A percentile compares a stretch with the other conserved stretches of the same genome.
Evolutionary conservation across 192 early-diverging fungal genomes (phyloP).

Genomic region (Gryganskiella cystojenkinii): DNA sequence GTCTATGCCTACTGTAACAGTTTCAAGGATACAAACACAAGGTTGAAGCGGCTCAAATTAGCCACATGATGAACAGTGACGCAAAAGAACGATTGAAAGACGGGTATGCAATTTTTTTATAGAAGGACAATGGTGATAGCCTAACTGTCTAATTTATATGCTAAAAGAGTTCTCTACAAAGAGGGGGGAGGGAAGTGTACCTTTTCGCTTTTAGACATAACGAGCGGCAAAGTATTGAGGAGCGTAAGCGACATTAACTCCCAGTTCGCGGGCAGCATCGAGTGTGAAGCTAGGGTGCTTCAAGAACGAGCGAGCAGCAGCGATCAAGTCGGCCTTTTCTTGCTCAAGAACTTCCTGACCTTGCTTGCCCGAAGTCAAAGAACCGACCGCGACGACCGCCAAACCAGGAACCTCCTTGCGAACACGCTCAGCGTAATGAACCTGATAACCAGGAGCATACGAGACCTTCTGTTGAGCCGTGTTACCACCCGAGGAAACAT

Average conservation of each 20-base stretch:
- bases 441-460: conserved; percentile 69
- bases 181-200: not conserved
- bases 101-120: too few species aligned
- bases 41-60: too few species aligned
- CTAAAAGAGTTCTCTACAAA: too few species aligned
- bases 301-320: conserved; percentile 79
- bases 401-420: conserved; percentile 67
- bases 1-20: too few species aligned
- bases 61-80: too few species aligned
- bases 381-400: conserved; percentile 75
- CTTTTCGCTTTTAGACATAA: conserved; percentile 1
- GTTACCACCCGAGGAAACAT: conserved; percentile 86
- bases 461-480: conserved; percentile 62
- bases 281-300: conserved; percentile 74
- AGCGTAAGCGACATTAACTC: conserved; percentile 67
- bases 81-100: too few species aligned
- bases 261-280: conserved; percentile 73
- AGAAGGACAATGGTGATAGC: too few species aligned
- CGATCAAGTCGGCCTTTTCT: conserved; percentile 78
- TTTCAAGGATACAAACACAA: too few species aligned
- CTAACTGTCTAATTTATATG: too few species aligned
- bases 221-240: conserved; percentile 64
- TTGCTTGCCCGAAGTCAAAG: conserved; percentile 75
- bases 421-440: conserved; percentile 76
- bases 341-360: conserved; percentile 76